Evolutionary conservation across 2,329 filamentous ascomycete species (phyloP), one percentile per base, ranked within the genome.

Genomic region (Arthrobotrys musiformis): DNA sequence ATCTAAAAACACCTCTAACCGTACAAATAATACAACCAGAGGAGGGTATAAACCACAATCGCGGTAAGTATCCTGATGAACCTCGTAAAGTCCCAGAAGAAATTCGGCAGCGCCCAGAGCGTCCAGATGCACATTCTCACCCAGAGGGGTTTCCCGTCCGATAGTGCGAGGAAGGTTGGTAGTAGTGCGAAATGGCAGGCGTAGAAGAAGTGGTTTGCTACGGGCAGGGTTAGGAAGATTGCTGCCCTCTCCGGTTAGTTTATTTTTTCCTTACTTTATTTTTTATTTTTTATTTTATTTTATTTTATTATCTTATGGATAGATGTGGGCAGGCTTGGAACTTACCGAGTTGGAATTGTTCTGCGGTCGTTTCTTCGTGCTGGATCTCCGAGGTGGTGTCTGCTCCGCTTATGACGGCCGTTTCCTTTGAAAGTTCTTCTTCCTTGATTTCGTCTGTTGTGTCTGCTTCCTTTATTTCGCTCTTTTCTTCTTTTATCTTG

Each of bases 61-160:
- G 2, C 33, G 1, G 54, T 58, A 15, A 40, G n/a, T 1, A 37
- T n/a, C 19, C 33, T 58, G 8, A 58, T 58, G 3, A 11, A 40
- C 17, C 6, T 24, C 11, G 30, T 7, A 9, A 37, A 58, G 15
- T 40, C 54, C 54, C 54, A 58, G 2, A 58, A 26, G 19, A 58
- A 58, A 40, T 58, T 58, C 19, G 54, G 54, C 4, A 58, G 19
- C 1, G 54, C 54, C 54, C 54, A 58, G 5, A 58, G 8, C 54
- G 24, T 40, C 54, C 54, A 58, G 15, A 58, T 58, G 11, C 30
- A 37, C 54, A 58, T 58, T 40, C 54, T 40, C 4, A 40, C 4
- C 54, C 30, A 40, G 17, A 58, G n/a, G n/a, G 54, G 54, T n/a
- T 58, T 58, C 19, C 54, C 33, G 9, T 58, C 54, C 4, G 54